Base-by-base conservation (phyloP, 2,329 filamentous ascomycete species). In the Nemania serpens region DNA sequence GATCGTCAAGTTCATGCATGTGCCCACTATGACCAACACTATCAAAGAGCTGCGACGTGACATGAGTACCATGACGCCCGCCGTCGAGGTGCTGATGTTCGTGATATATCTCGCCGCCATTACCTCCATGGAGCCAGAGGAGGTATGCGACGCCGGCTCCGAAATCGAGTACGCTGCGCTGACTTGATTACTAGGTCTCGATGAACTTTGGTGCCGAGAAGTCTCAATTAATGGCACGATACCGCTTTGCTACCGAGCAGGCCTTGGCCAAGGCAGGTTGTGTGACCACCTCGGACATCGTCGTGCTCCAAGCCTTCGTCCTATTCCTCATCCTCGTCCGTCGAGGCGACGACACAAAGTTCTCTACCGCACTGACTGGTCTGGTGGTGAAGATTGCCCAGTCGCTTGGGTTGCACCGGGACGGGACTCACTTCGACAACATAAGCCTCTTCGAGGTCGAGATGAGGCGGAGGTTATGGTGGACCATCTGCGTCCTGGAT, bases 1-100 rank as follows among this genome's bases (percentile, higher is more conserved):
- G 0, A 74, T 92, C 10, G 79, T 90, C 68, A 92, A 91, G 71
- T 79, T 92, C 12, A 71, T 92, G 7, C 90, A 93, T 71, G 78
- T 89, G 0, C 90, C 89, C 0, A 87, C 87, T 2, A 83, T 87
- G 71, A 84, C 85, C 59, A 81, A 82, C 29, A 78, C 85, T 0
- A 81, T 92, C 39, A 80, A 86, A 17, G 80, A 85, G n/a, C 81
- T 88, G 1, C 81, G 85, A 37, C 81, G 81, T 41, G 84, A 87
- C 56, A 77, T 87, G 17, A 80, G 85, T 45, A 84, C 79, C 34
- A 78, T 92, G 1, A 80, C 78, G 0, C 80, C 83, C 0, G 78
- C 77, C 0, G 76, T 86, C 5, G 86, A 89, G 68, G 86, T 87
- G 0, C 74, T 91, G 11, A 80, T 89, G 68, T 90, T 90, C 68